Conservation (phyloP, 179 eudicot genomes). For the Heliamphora pulchella region DNA sequence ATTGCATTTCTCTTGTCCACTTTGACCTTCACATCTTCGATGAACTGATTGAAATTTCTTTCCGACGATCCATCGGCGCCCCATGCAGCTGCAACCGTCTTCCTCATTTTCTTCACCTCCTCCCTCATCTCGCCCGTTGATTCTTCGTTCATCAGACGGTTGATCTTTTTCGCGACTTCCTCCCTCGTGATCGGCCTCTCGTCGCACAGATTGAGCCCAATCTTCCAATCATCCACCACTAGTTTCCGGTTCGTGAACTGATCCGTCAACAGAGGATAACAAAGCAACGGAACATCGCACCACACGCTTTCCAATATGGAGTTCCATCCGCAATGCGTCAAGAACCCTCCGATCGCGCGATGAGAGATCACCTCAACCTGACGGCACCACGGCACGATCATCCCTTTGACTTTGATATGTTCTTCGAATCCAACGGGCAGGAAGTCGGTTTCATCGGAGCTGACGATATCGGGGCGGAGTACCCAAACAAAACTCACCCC, state of each 20-base stretch:
- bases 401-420: conserved; percentile 20
- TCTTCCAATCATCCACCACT: conserved; percentile 18
- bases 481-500: conserved; percentile 17
- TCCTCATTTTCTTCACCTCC: conserved; percentile 27
- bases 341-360: conserved; percentile 26
- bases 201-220: conserved; percentile 12
- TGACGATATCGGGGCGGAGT: conserved; percentile 33
- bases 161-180: conserved; percentile 30
- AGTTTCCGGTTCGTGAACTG: conserved; percentile 36
- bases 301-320: conserved; percentile 35
- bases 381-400: conserved; percentile 38
- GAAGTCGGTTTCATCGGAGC: conserved; percentile 37
- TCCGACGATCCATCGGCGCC: conserved; percentile 36
- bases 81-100: conserved; percentile 32
- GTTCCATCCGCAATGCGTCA: conserved; percentile 38
- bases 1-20: conserved; percentile 15
- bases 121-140: conserved; percentile 21
- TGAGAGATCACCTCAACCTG: conserved; percentile 48
- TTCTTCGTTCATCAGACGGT: conserved; percentile 26
- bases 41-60: conserved; percentile 25
- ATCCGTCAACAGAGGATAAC: conserved; percentile 34
- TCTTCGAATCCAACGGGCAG: conserved; percentile 43
- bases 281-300: conserved; percentile 31
- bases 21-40: conserved; percentile 23
- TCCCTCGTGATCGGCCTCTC: conserved; percentile 21